phyloP scores from a whole-genome alignment of 129 eudicot genomes.

The Arctium minus region DNA sequence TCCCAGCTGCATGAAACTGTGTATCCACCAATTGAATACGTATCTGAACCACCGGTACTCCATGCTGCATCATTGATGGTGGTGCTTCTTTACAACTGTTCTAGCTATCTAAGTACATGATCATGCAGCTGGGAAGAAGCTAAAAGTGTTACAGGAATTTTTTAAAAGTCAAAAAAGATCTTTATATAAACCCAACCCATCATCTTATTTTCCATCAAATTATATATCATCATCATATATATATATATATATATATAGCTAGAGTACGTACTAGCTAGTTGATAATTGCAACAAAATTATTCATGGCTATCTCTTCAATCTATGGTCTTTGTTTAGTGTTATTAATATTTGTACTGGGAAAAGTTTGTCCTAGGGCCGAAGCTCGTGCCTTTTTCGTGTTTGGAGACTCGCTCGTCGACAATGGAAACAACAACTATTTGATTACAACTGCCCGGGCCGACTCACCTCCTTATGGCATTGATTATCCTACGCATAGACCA shows the following conservation, averaged over 20 bases:
- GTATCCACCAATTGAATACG: conserved; percentile 28
- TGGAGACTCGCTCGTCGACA: conserved; percentile 47
- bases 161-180: background rate
- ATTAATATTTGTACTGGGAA: background rate
- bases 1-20: background rate
- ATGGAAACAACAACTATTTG: conserved; percentile 40
- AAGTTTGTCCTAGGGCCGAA: conserved; percentile 4
- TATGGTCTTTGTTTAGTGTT: conserved; percentile 3
- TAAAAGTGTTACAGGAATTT: background rate
- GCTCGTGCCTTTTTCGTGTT: conserved; percentile 41
- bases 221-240: background rate
- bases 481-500: conserved; percentile 40
- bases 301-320: conserved; percentile 24
- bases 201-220: conserved; percentile 1
- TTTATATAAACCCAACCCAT: conserved; percentile 16
- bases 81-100: conserved; percentile 41
- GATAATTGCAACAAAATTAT: conserved; percentile 16
- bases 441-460: conserved; percentile 39
- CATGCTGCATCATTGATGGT: conserved; percentile 29
- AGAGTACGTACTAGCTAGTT: background rate
- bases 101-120: conserved; percentile 2
- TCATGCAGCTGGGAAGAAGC: conserved; percentile 11
- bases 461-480: conserved; percentile 39
- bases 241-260: too few relatives aligned
- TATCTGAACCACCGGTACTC: conserved; percentile 4